Conservation (phyloP, 2,329 filamentous ascomycete species). For the Neurospora crassa region DNA sequence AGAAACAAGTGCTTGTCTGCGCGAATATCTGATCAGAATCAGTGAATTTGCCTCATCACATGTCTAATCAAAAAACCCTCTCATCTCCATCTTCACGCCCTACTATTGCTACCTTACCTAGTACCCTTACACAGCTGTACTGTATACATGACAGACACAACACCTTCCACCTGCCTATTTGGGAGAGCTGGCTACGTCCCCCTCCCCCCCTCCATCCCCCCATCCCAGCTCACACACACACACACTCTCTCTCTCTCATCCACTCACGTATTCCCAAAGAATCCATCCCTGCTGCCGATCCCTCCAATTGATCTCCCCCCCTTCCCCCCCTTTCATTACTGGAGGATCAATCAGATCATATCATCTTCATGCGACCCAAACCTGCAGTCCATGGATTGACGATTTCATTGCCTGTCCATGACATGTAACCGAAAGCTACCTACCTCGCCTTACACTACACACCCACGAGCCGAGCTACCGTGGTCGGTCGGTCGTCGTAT, state of each 20-base stretch:
- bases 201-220: not conserved
- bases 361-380: not conserved
- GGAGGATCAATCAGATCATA: not conserved
- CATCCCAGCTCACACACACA: not conserved
- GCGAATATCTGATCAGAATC: not conserved
- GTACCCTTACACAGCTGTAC: not conserved
- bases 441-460: not conserved
- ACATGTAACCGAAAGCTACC: not conserved
- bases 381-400: not conserved
- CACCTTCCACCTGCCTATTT: not conserved
- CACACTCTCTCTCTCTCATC: not conserved
- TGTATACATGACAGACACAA: too few species aligned
- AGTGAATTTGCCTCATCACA: not conserved
- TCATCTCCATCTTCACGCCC: not conserved
- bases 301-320: not conserved
- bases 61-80: not conserved
- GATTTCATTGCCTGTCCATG: not conserved
- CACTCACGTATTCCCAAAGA: not conserved
- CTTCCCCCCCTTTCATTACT: not conserved
- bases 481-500: not conserved
- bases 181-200: not conserved
- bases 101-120: not conserved
- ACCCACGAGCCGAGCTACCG: not conserved
- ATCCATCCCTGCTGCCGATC: not conserved
- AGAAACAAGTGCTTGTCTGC: not conserved